Base-by-base conservation (phyloP, 1,139 yeast genomes). In the Magnusiomyces tetraspermus region DNA sequence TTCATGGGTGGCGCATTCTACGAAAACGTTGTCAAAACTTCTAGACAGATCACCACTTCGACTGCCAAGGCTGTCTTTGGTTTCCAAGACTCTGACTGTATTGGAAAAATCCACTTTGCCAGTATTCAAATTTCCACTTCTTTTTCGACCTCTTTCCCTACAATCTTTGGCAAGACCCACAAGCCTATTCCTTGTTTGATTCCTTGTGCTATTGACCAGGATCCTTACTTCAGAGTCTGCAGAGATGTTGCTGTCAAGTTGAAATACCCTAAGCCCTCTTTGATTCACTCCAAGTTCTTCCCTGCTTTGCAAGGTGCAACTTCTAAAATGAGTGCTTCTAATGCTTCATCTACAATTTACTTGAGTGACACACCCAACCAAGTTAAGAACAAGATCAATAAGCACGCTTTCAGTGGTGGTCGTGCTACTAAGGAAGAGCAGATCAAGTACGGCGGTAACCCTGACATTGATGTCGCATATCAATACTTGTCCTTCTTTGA, bases 121-220 rank as follows among this genome's bases (percentile, higher is more conserved):
- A 85, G 96, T 51, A 81, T 94, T 63, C 98, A 94, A 74, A 92
- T 94, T 63, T 87, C 97, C 30, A 82, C 97, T 21, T 94, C 97
- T 2, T 90, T 94, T 75, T 95, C 97, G 55, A 85, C 92, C 48
- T 86, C 97, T 15, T 94, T 87, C 78, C 98, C 98, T 2, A 96
- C 85, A 60, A 85, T 94, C 31, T 79, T 94, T 62, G 96, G 88
- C 11, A 72, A 84, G 63, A 89, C 89, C 50, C 75, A 83, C 49
- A 84, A 85, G 70, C 90, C 97, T 1, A 68, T 73, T 46, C 98
- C 97, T 55, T 87, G 96, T 71, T 76, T 94, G 69, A 94, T 94
- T 69, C 99, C 99, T 41, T 94, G 98, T 77, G 99, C 99, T 48
- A 94, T 94, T 68, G 99, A 94, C 69, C 97, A 90, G 74, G 99